Percentiles rank a stretch among this genome's conserved stretches.
phyloP scores from a whole-genome alignment of 2,329 filamentous ascomycete species.

The Cytospora chrysosperma region DNA sequence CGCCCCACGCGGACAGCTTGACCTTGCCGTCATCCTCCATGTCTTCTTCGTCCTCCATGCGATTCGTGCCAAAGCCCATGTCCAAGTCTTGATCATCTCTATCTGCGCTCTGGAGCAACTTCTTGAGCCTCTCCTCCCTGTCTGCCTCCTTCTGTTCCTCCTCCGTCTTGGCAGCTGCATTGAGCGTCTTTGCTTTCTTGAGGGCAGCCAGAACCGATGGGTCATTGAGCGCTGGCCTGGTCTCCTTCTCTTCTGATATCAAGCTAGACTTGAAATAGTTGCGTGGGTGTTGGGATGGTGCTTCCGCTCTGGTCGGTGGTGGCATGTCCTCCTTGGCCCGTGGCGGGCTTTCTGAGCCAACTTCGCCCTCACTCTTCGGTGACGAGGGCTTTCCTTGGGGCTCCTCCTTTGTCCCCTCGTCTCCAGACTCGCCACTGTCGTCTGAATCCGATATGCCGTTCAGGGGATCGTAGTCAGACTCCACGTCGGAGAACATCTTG shows the following conservation, averaged over 20 bases:
- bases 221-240: constrained; percentile 63
- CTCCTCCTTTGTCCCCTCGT: constrained; percentile 31
- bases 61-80: constrained; percentile 86
- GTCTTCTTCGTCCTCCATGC: constrained; percentile 86
- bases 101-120: constrained; percentile 70
- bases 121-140: constrained; percentile 67
- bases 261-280: constrained; percentile 65
- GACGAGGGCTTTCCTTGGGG: constrained; percentile 8
- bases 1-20: constrained; percentile 66
- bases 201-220: constrained; percentile 80
- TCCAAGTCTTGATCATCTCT: constrained; percentile 90
- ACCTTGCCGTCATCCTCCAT: constrained; percentile 64
- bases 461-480: constrained; percentile 66
- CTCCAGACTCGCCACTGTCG: constrained; percentile 36
- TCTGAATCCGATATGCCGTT: constrained; percentile 55
- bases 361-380: constrained; percentile 26
- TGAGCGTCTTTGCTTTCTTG: constrained; percentile 74
- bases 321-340: constrained; percentile 39
- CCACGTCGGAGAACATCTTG: constrained; percentile 65
- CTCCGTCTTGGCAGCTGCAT: constrained; percentile 44
- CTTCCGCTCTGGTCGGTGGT: constrained; percentile 43
- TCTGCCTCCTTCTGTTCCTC: constrained; percentile 43
- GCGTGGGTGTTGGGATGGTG: constrained; percentile 38
- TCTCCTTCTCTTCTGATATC: constrained; percentile 51
- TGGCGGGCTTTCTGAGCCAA: constrained; percentile 28